Evolutionary conservation across 495 filamentous ascomycete species (phyloP), one percentile per base, ranked within the genome.

Genomic region (Cercophora samala): DNA sequence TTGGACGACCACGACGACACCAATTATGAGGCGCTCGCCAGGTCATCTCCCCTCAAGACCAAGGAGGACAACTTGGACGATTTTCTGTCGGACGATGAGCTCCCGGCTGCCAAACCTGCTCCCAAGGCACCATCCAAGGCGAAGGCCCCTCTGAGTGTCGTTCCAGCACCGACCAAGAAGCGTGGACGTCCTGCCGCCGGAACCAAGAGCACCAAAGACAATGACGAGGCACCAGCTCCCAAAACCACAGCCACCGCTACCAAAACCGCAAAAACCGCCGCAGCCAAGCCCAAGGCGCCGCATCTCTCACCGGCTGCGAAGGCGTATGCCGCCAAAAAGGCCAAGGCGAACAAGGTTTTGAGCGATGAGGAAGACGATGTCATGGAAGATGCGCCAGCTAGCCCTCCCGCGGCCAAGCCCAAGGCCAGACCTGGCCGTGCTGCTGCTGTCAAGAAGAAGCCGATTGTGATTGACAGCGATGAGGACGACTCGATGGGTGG

Each of bases 11-110:
- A 89, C 61, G 85, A 87, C 69, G 90, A 93, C 71, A 97, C 93
- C 8, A 91, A 97, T 72, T 97, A 96, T 80, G 91, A 90, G 76
- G 90, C 88, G 76, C 84, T 97, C 42, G 86, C 92, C 46, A 82
- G 78, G 73, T 81, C 83, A 11, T 84, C 83, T 3, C 83, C 84
- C 3, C 75, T 78, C 18, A 85, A 85, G 68, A 62, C 85, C 79
- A 75, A 89, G 81, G 63, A 85, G 73, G 84, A 81, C 79, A 88
- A 82, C 78, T 79, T 80, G 60, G 87, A 93, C 22, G 84, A 83
- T 25, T 82, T 87, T 73, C 66, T 87, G 3, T 87, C 89, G 0
- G 89, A 90, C 58, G 87, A 89, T 17, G 83, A 89, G 42, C 64
- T 80, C 4, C 69, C 79, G 0, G 68, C 75, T 2, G 53, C 77